phyloP scores from a whole-genome alignment of 768 basidiomycete genomes.

The Termitomyces sp. region DNA sequence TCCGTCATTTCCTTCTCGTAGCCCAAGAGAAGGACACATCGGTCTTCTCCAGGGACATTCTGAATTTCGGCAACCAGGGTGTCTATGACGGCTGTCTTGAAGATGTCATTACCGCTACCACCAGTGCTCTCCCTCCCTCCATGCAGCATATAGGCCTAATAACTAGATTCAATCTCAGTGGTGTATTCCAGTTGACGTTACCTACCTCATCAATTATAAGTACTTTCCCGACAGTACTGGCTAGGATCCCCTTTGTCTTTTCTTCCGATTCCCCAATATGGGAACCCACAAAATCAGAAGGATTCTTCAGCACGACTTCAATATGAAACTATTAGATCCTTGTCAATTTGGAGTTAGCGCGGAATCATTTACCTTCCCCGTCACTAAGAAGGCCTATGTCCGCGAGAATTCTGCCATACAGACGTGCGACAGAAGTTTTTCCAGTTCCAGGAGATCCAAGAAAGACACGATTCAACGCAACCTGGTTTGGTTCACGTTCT shows the following conservation, averaged over 20 bases:
- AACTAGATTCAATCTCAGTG: background rate
- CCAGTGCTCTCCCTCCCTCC: constrained; percentile 30
- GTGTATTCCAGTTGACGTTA: background rate
- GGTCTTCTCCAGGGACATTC: constrained; percentile 63
- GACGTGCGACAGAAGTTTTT: constrained; percentile 65
- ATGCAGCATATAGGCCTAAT: constrained; percentile 67
- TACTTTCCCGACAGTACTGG: constrained; percentile 58
- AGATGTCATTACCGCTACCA: constrained; percentile 38
- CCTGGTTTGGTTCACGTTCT: constrained; percentile 48
- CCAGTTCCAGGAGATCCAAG: constrained; percentile 69
- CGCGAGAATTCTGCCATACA: constrained; percentile 61
- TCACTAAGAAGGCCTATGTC: constrained; percentile 67
- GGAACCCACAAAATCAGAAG: constrained; percentile 64
- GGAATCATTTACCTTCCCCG: constrained; percentile 51
- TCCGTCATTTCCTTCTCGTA: constrained; percentile 63
- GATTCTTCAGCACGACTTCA: constrained; percentile 63
- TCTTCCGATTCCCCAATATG: constrained; percentile 57
- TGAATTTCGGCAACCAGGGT: constrained; percentile 74
- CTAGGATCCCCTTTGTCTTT: constrained; percentile 62
- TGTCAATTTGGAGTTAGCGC: background rate
- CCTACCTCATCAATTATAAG: constrained; percentile 67
- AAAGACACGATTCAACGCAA: constrained; percentile 64
- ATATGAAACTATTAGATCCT: background rate
- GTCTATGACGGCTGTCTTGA: constrained; percentile 67
- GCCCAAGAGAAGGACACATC: constrained; percentile 61